Conservation (phyloP, 305 asterid species). For the Euphrasia arctica region DNA sequence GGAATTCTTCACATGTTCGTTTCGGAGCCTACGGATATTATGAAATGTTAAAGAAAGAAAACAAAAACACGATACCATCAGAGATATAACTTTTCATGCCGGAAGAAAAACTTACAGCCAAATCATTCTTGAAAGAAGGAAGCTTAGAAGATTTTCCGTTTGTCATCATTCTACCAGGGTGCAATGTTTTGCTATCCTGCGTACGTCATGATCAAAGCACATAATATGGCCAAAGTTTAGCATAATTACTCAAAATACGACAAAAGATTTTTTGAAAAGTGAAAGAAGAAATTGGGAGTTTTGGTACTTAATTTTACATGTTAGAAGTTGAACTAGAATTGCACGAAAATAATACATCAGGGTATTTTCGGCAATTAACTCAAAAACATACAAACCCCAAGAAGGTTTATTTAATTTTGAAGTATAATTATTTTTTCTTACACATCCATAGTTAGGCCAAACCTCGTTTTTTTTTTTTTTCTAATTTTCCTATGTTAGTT, state of each 20-base stretch:
- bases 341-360: too few species aligned
- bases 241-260: not conserved
- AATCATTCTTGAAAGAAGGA: conserved; percentile 35
- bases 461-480: not conserved
- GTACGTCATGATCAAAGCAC: conserved; percentile 21
- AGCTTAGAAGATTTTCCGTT: conserved; percentile 41
- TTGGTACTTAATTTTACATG: too few species aligned
- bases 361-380: too few species aligned
- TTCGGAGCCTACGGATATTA: conserved; percentile 40
- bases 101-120: conserved; percentile 37
- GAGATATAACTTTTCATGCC: not conserved
- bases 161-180: conserved; percentile 33
- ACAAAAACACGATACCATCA: not conserved
- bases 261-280: not conserved
- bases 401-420: not conserved
- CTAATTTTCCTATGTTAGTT: too few species aligned
- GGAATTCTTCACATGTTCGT: conserved; percentile 41
- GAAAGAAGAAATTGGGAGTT: too few species aligned
- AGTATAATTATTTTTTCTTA: not conserved
- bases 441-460: not conserved
- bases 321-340: too few species aligned
- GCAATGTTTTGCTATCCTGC: conserved; percentile 38
- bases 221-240: conserved; percentile 1
- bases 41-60: conserved; percentile 7
- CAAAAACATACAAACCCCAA: not conserved